Evolutionary conservation across 106 monocot genomes (phyloP).

Genomic region (Triglochin maritima): DNA sequence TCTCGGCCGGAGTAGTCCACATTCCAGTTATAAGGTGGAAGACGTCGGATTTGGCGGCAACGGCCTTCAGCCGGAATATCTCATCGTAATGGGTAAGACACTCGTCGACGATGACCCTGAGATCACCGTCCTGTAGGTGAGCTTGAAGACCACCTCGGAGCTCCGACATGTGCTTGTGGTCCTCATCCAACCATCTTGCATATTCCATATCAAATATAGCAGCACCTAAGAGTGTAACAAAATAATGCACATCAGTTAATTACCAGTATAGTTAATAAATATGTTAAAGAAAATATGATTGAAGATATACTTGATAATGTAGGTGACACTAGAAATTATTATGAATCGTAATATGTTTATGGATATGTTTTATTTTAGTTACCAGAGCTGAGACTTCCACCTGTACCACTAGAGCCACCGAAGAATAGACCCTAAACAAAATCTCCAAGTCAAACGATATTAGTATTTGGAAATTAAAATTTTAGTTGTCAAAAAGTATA

Average conservation of each 20-base stretch:
- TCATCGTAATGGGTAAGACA: conserved; percentile 62
- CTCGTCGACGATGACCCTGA: conserved; percentile 64
- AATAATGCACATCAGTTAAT: not conserved
- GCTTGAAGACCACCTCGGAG: conserved; percentile 53
- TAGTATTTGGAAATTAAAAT: not conserved
- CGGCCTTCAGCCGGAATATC: conserved; percentile 52
- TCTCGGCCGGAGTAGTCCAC: conserved; percentile 84
- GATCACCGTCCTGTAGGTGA: conserved; percentile 50
- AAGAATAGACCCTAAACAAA: conserved; percentile 53
- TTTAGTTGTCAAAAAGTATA: too few species aligned
- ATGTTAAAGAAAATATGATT: too few species aligned
- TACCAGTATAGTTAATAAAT: not conserved
- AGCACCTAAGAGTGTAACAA: conserved; percentile 17
- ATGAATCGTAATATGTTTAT: too few species aligned
- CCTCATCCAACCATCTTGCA: conserved; percentile 67
- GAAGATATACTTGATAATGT: too few species aligned
- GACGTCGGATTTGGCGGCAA: conserved; percentile 56
- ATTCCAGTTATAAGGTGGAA: conserved; percentile 84
- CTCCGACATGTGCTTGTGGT: conserved; percentile 51
- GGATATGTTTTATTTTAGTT: conserved; percentile 1
- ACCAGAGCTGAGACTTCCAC: conserved; percentile 67
- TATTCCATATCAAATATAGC: conserved; percentile 88
- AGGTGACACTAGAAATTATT: too few species aligned
- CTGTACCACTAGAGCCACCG: conserved; percentile 36
- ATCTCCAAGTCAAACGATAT: not conserved